Evolutionary conservation across 208 protist species (phyloP), one percentile per base, ranked within the genome.

Genomic region (Crithidia bombi): DNA sequence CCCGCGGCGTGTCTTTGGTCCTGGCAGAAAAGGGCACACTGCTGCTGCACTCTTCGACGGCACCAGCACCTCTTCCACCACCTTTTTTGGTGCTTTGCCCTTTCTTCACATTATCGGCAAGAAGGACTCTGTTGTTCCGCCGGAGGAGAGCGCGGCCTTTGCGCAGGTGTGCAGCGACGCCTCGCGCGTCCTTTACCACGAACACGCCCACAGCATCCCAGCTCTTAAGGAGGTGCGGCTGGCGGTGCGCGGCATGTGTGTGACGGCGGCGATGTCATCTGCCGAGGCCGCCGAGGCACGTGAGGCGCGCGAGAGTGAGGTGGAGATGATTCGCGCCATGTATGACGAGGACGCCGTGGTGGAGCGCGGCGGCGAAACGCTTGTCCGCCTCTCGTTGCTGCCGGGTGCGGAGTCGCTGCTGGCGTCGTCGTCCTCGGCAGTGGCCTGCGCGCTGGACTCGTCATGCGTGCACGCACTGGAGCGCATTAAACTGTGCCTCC

Each of bases 131-230:
- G 83, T 96, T 46, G 91, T 96, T n/a, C 28, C 70, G 0, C 73
- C 87, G 10, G 76, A 52, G 41, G 89, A 91, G 65, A 92, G 85
- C 49, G 44, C 51, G 0, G 68, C 67, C n/a, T 90, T 96, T 58
- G 81, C 82, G 25, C 54, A 73, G 64, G 85, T 76, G 9, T 92
- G 87, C 61, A 80, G 80, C 43, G 67, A 77, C 15, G 46, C 78
- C 15, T 81, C 83, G 19, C 75, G 78, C 28, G n/a, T 87, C 21
- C 54, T 90, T 35, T 56, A 78, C 14, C 91, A 96, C 76, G 88
- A 90, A 17, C 91, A 96, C 75, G 89, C 85, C 21, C 91, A 96
- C 79, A 89, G 83, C 69, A 65, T 94, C n/a, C 87, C 91, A 14
- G 74, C 85, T 35, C 71, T 88, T 25, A 76, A 91, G 63, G 75